These are phyloP conservation scores for Endoconidiophora laricicola DNA, from an alignment of 2,329 filamentous ascomycete genomes.

Conservation along the genomic window DNA sequence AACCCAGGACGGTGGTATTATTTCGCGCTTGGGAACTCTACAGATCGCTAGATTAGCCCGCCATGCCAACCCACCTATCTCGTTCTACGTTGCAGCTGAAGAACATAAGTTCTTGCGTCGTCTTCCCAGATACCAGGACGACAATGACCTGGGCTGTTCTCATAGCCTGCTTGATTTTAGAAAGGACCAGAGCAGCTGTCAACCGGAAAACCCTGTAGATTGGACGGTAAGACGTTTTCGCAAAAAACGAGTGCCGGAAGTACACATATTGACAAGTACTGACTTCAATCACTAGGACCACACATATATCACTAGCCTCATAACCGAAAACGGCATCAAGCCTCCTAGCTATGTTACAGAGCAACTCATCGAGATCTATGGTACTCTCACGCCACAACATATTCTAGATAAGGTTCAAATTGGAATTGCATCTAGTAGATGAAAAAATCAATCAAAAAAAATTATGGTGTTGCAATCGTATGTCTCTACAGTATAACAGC, in stretches of 20 bases:
- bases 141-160: constrained; percentile 56
- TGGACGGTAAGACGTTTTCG: constrained; percentile 41
- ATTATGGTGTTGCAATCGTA: neutral
- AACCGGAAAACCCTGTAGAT: constrained; percentile 44
- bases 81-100: constrained; percentile 83
- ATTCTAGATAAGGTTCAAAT: constrained; percentile 14
- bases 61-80: constrained; percentile 37
- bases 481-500: neutral
- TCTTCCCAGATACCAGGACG: constrained; percentile 48
- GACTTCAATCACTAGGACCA: constrained; percentile 14
- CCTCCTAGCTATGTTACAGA: constrained; percentile 54
- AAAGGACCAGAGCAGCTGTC: constrained; percentile 30
- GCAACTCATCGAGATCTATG: constrained; percentile 49
- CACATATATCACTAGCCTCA: constrained; percentile 48
- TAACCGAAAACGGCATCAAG: constrained; percentile 59
- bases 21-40: constrained; percentile 71
- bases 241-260: neutral
- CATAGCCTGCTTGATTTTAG: constrained; percentile 64
- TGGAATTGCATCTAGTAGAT: constrained; percentile 9
- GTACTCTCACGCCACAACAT: constrained; percentile 20
- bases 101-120: constrained; percentile 92
- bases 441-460: neutral
- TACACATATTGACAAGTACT: constrained; percentile 14
- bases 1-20: constrained; percentile 83
- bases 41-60: constrained; percentile 74